Evolutionary conservation across 345 rosid genomes (phyloP).

Genomic region (Anastatica hierochuntica): DNA sequence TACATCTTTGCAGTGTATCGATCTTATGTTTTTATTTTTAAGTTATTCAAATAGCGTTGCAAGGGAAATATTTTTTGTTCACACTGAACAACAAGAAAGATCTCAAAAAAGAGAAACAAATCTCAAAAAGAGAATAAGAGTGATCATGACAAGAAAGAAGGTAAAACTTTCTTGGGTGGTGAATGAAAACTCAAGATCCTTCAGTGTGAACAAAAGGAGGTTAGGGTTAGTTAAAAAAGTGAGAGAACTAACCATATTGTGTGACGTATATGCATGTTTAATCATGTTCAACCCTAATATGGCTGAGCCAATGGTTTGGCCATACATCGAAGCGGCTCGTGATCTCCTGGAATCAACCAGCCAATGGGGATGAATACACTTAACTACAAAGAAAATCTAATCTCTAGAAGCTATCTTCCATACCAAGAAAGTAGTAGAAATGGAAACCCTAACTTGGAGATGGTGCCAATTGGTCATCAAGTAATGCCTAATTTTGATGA

Average conservation of each 20-base stretch:
- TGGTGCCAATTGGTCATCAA: not conserved
- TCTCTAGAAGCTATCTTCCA: not conserved
- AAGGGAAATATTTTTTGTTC: not conserved
- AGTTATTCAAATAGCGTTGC: not conserved
- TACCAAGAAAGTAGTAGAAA: slow-evolving; percentile 8
- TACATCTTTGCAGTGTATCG: not conserved
- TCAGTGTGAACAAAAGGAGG: slow-evolving; percentile 44
- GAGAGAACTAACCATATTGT: no score
- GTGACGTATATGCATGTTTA: no score
- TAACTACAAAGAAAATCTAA: not conserved
- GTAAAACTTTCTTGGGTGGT: slow-evolving; percentile 35
- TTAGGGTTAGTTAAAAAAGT: slow-evolving; percentile 26
- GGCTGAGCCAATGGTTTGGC: no score
- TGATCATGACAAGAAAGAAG: slow-evolving; percentile 41
- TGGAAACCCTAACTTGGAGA: not conserved
- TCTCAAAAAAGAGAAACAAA: not conserved
- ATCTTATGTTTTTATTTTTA: not conserved
- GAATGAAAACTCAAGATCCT: slow-evolving; percentile 32
- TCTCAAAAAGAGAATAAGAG: no score
- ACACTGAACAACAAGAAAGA: not conserved
- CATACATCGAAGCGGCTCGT: no score
- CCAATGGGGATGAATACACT: not conserved
- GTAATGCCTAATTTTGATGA: not conserved
- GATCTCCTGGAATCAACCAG: not conserved
- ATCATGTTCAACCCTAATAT: no score